A percentile compares a stretch with the other conserved stretches of the same genome.
These are phyloP conservation scores for Brettanomyces naardenensis DNA, from an alignment of 805 yeast species.

Conservation along the genomic window DNA sequence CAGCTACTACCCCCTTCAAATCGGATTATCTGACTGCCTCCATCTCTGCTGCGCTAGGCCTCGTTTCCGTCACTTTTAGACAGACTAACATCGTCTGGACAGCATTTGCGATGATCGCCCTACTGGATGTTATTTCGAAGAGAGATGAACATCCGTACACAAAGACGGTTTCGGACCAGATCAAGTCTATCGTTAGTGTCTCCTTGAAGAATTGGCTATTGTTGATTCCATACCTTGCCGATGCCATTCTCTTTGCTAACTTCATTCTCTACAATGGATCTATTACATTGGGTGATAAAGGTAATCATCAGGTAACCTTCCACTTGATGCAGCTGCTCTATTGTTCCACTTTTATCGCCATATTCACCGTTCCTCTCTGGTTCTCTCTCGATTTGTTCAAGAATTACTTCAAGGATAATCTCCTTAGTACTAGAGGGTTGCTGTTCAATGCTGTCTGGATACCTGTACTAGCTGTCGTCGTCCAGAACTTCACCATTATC, in stretches of 20 bases:
- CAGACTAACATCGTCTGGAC: conserved; percentile 93
- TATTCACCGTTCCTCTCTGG: conserved; percentile 77
- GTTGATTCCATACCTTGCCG: conserved; percentile 43
- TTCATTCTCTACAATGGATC: conserved; percentile 72
- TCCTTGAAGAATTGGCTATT: conserved; percentile 24
- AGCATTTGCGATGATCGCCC: conserved; percentile 46
- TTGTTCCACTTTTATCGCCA: conserved; percentile 52
- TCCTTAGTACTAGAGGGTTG: conserved; percentile 17
- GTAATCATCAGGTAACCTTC: conserved; percentile 63
- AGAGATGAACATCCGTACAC: conserved; percentile 23
- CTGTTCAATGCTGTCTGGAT: conserved; percentile 17
- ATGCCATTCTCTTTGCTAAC: conserved; percentile 41
- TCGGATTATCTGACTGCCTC: conserved; percentile 16
- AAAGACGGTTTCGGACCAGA: conserved; percentile 22
- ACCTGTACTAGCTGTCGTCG: conserved; percentile 32
- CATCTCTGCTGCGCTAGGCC: conserved; percentile 47
- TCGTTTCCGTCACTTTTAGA: conserved; percentile 63
- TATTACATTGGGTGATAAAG: conserved; percentile 85
- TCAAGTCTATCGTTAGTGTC: conserved; percentile 18
- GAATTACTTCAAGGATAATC: conserved; percentile 29
- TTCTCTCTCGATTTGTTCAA: conserved; percentile 33
- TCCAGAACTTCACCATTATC: conserved; percentile 57
- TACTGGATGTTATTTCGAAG: conserved; percentile 43
- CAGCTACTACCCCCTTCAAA: conserved; percentile 23
- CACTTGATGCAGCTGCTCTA: conserved; percentile 82